A percentile compares a stretch with the other conserved stretches of the same genome.
Conservation (phyloP, 768 basidiomycete species). For the Pholiota microspora region DNA sequence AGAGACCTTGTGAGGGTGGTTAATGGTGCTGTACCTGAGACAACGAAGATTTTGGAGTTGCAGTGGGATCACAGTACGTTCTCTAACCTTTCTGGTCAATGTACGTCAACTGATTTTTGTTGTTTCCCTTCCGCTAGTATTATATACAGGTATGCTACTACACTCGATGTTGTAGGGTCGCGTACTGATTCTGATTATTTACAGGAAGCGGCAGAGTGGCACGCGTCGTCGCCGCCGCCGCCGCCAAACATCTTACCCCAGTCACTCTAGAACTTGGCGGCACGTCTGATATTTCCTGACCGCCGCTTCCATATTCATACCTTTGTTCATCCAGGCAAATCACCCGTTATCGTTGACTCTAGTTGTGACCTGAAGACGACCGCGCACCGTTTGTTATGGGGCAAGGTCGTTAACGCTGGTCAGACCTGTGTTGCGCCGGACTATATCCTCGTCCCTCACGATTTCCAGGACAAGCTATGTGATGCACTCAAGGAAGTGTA, state of each 20-base stretch:
- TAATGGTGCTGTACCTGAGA: constrained; percentile 66
- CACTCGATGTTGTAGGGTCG: not conserved
- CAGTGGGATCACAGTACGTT: constrained; percentile 57
- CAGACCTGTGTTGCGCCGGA: constrained; percentile 72
- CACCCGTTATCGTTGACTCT: constrained; percentile 73
- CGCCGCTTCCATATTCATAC: not conserved
- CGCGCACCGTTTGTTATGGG: constrained; percentile 78
- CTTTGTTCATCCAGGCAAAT: constrained; percentile 46
- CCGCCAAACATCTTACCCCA: constrained; percentile 75
- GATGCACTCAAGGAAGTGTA: constrained; percentile 42
- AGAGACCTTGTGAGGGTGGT: constrained; percentile 60
- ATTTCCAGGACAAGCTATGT: constrained; percentile 45
- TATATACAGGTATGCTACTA: constrained; percentile 59
- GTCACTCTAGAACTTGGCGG: constrained; percentile 46
- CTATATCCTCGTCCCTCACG: constrained; percentile 47
- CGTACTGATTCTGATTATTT: constrained; percentile 20
- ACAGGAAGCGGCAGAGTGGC: constrained; percentile 60
- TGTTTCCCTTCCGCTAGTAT: constrained; percentile 31
- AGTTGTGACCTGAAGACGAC: constrained; percentile 61
- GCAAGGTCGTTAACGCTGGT: constrained; percentile 76
- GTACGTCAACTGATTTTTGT: not conserved
- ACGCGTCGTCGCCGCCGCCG: constrained; percentile 66
- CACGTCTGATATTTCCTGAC: constrained; percentile 13
- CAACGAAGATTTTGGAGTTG: constrained; percentile 69
- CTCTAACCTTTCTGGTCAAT: not conserved